These are phyloP conservation scores for Phytophthora lateralis DNA, from an alignment of 352 stramenopile species.

Conservation along the genomic window DNA sequence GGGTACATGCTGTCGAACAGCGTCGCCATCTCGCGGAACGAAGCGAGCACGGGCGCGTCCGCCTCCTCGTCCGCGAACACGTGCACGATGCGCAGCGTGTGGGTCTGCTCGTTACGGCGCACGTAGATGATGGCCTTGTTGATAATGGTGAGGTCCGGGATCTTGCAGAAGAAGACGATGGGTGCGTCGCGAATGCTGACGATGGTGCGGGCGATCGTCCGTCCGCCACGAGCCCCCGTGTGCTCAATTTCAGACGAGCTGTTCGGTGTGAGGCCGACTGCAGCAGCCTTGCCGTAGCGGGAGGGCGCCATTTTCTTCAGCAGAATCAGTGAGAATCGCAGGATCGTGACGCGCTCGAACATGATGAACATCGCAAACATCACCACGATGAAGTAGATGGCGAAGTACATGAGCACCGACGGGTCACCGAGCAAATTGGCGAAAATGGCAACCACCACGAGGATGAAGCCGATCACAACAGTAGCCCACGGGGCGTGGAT, in stretches of 20 bases:
- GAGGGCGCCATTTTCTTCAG: slow-evolving; percentile 72
- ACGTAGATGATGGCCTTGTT: slow-evolving; percentile 97
- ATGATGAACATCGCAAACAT: slow-evolving; percentile 80
- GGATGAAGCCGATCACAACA: slow-evolving; percentile 33
- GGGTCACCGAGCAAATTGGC: slow-evolving; percentile 82
- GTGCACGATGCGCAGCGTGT: slow-evolving; percentile 91
- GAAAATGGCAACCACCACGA: slow-evolving; percentile 73
- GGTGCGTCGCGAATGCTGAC: slow-evolving; percentile 84
- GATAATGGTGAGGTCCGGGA: slow-evolving; percentile 89
- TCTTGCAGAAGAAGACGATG: slow-evolving; percentile 94
- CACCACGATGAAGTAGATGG: slow-evolving; percentile 83
- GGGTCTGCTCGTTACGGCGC: slow-evolving; percentile 92
- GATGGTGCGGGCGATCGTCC: slow-evolving; percentile 83
- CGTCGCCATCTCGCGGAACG: slow-evolving; percentile 50
- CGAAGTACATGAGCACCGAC: slow-evolving; percentile 85
- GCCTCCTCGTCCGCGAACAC: slow-evolving; percentile 29
- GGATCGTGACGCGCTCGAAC: slow-evolving; percentile 86
- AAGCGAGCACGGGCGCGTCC: slow-evolving; percentile 4
- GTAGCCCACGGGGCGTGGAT: slow-evolving; percentile 59
- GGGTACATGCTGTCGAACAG: slow-evolving; percentile 89
- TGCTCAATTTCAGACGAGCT: slow-evolving; percentile 32
- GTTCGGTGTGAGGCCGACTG: slow-evolving; percentile 10
- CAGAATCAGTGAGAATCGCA: slow-evolving; percentile 66
- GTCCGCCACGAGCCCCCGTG: slow-evolving; percentile 76
- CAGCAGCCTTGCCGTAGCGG: slow-evolving; percentile 23